These are phyloP conservation scores for Collybiopsis luxurians DNA, from an alignment of 768 basidiomycete species.

Conservation along the genomic window DNA sequence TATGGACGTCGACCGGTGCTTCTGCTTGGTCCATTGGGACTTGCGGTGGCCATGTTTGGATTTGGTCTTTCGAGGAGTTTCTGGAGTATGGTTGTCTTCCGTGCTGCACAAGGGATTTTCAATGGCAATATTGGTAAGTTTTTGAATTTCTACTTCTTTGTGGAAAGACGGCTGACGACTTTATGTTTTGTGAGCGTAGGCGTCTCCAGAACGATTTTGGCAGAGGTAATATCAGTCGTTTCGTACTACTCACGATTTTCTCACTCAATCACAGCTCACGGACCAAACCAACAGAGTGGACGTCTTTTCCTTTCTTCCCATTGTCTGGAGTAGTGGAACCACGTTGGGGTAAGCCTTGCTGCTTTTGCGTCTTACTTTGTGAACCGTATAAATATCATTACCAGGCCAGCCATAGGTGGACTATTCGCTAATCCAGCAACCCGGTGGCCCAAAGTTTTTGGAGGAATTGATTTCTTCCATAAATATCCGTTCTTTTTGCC, in stretches of 20 bases:
- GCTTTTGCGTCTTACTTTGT: too few species aligned
- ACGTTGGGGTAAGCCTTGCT: conserved; percentile 18
- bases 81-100: conserved; percentile 20
- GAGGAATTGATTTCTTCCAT: conserved; percentile 18
- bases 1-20: conserved; percentile 32
- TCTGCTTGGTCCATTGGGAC: conserved; percentile 30
- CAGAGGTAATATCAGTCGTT: conserved; percentile 20
- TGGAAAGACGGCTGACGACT: neutral
- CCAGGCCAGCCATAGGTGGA: conserved; percentile 28
- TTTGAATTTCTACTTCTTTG: neutral
- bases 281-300: conserved; percentile 25
- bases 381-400: too few species aligned
- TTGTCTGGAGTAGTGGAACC: conserved; percentile 25
- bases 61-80: conserved; percentile 34
- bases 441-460: conserved; percentile 24
- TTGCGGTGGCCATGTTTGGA: conserved; percentile 26
- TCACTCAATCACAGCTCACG: conserved; percentile 17
- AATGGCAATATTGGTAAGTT: conserved; percentile 36
- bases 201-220: conserved; percentile 26
- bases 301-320: conserved; percentile 22
- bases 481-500: conserved; percentile 35
- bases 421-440: conserved; percentile 25
- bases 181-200: conserved; percentile 3
- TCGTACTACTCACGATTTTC: neutral
- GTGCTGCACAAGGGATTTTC: conserved; percentile 34